These are phyloP conservation scores for Begonia fuchsioides DNA, from an alignment of 306 rosid species.

Conservation along the genomic window DNA sequence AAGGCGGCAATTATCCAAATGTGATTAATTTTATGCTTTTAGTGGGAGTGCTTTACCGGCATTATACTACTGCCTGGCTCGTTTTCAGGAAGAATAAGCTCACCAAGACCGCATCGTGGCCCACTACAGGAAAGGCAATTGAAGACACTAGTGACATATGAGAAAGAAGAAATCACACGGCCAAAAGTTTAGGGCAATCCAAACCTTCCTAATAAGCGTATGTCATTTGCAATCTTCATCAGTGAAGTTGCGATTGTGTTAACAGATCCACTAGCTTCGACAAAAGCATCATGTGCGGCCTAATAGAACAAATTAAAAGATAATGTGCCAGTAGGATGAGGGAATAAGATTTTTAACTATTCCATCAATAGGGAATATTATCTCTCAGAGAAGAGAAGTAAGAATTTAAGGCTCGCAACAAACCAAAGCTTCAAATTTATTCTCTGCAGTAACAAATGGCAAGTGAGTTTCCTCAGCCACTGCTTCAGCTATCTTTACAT, in stretches of 20 bases:
- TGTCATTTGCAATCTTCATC: constrained; percentile 92
- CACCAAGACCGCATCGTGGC: constrained; percentile 99
- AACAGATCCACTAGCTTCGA: constrained; percentile 82
- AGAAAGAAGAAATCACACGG: background rate
- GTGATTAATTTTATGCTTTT: background rate
- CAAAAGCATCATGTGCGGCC: constrained; percentile 99
- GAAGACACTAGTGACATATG: constrained; percentile 9
- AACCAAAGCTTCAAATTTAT: constrained; percentile 99
- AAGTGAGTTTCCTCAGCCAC: constrained; percentile 83
- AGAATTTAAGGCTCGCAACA: constrained; percentile 16
- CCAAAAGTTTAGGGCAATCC: constrained; percentile 7
- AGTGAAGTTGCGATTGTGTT: constrained; percentile 78
- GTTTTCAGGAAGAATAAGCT: constrained; percentile 95
- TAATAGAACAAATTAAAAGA: constrained; percentile 21
- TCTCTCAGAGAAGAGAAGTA: background rate
- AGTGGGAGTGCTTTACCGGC: constrained; percentile 54
- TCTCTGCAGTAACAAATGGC: constrained; percentile 89
- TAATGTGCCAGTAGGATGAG: constrained; percentile 10
- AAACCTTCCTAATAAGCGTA: constrained; percentile 88
- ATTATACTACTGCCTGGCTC: constrained; percentile 99
- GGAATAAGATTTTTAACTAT: constrained; percentile 10
- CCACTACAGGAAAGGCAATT: constrained; percentile 40
- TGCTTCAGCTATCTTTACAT: constrained; percentile 86
- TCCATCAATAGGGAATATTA: constrained; percentile 5
- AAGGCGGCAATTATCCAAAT: too few species aligned